Base-by-base conservation (phyloP, 1,284 basidiomycete genomes). In the Hymenochaete sp. region DNA sequence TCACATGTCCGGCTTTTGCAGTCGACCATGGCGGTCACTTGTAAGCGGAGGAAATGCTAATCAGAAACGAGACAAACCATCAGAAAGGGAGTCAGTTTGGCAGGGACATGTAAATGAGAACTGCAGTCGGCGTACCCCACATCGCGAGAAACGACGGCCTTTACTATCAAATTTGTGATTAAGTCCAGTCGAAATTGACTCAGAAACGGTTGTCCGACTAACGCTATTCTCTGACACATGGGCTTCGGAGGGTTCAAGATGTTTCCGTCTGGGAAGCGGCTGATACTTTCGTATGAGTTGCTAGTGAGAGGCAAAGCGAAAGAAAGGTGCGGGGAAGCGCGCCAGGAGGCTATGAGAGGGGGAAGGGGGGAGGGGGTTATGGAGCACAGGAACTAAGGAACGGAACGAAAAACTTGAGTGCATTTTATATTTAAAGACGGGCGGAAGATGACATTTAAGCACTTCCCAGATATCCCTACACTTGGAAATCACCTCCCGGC, bases 191-290 rank as follows among this genome's bases (percentile, higher is more conserved):
- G 13, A 50, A 26, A 19, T 11, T n/a, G 33, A 39, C 28, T 36
- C 16, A 39, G 47, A 29, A n/a, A 13, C 26, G 27, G 19, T 14
- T 14, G n/a, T 8, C 14, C 28, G 36, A 67, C 67, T 52, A 66
- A 77, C 75, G 75, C 72, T 59, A 76, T 61, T 60, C 69, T 71
- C 65, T 60, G 69, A 56, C 75, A 78, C 75, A 77, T 77, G 21
- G 83, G 86, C 59, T 83, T 87, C 51, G 82, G 83, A 59, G 83
- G 83, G 21, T 57, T 85, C 55, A 83, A 86, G 65, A 86, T 85
- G 65, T n/a, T n/a, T n/a, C n/a, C n/a, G n/a, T n/a, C n/a, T n/a
- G n/a, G n/a, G n/a, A n/a, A n/a, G n/a, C n/a, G n/a, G n/a, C n/a
- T n/a, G n/a, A n/a, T n/a, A n/a, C n/a, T n/a, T n/a, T n/a, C n/a